Evolutionary conservation across 1,139 yeast genomes (phyloP).

Genomic region (Meyerozyma carpophila): DNA sequence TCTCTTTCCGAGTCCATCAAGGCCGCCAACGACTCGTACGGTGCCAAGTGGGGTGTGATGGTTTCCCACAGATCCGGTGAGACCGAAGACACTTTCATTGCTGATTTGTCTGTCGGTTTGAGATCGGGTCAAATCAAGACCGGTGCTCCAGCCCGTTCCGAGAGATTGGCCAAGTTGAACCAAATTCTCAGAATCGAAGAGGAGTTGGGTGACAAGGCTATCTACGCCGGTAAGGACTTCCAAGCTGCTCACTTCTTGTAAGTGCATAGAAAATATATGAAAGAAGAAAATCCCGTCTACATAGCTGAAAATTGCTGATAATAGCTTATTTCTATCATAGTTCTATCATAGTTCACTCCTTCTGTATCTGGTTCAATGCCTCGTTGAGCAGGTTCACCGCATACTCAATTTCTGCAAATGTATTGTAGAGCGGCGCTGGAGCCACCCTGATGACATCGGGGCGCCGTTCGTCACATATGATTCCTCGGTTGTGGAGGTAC

Average conservation of each 20-base stretch:
- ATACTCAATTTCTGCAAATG: slow-evolving; percentile 55
- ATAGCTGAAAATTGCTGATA: too few relatives aligned
- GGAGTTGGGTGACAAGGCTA: slow-evolving; percentile 91
- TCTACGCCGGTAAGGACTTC: slow-evolving; percentile 91
- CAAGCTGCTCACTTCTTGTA: slow-evolving; percentile 35
- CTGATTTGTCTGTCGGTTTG: slow-evolving; percentile 93
- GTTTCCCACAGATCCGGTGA: slow-evolving; percentile 99
- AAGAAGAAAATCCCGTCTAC: too few relatives aligned
- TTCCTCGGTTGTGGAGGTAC: slow-evolving; percentile 50
- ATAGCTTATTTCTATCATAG: too few relatives aligned
- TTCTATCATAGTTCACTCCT: too few relatives aligned
- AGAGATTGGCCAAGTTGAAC: slow-evolving; percentile 96
- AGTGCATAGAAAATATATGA: slow-evolving; percentile 3
- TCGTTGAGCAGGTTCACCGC: slow-evolving; percentile 45
- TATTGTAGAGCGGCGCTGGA: slow-evolving; percentile 79
- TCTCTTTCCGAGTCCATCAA: slow-evolving; percentile 84
- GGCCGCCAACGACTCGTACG: slow-evolving; percentile 87
- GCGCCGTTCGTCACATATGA: slow-evolving; percentile 82
- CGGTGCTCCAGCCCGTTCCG: slow-evolving; percentile 99
- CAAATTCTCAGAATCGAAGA: slow-evolving; percentile 97
- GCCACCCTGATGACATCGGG: slow-evolving; percentile 86
- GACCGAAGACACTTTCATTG: slow-evolving; percentile 97
- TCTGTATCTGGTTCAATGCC: slow-evolving; percentile 16
- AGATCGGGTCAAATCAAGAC: slow-evolving; percentile 98
- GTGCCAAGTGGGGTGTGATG: slow-evolving; percentile 97